phyloP scores from a whole-genome alignment of 495 filamentous ascomycete genomes.

The Talaromyces proteolyticus region DNA sequence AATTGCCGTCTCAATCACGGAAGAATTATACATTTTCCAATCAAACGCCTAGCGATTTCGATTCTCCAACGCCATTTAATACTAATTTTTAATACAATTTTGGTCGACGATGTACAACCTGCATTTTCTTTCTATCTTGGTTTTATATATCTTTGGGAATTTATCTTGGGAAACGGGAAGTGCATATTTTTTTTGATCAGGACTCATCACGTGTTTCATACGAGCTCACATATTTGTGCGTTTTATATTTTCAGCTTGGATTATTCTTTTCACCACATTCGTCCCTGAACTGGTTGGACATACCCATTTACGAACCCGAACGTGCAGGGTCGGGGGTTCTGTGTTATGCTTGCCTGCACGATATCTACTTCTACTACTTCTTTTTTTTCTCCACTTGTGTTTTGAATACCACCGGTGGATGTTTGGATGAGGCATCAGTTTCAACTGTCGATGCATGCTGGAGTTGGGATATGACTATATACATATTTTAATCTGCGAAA shows the following conservation, averaged over 20 bases:
- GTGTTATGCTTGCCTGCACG: background rate
- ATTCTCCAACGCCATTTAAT: conserved; percentile 1
- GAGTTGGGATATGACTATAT: too few species aligned
- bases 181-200: background rate
- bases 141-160: background rate
- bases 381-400: too few species aligned
- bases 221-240: background rate
- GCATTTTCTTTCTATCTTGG: background rate
- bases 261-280: background rate
- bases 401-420: too few species aligned
- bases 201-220: background rate
- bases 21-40: conserved; percentile 42
- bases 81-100: background rate
- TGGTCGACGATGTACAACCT: background rate
- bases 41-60: conserved; percentile 33
- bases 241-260: background rate
- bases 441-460: too few species aligned
- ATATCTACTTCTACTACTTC: too few species aligned
- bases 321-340: background rate
- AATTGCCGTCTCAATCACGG: conserved; percentile 31
- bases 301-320: background rate
- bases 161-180: background rate
- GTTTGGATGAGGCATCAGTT: too few species aligned
- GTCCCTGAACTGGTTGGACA: too few species aligned
- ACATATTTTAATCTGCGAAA: too few species aligned